Evolutionary conservation across 1,284 basidiomycete species (phyloP).

Genomic region (Trametes pubescens): DNA sequence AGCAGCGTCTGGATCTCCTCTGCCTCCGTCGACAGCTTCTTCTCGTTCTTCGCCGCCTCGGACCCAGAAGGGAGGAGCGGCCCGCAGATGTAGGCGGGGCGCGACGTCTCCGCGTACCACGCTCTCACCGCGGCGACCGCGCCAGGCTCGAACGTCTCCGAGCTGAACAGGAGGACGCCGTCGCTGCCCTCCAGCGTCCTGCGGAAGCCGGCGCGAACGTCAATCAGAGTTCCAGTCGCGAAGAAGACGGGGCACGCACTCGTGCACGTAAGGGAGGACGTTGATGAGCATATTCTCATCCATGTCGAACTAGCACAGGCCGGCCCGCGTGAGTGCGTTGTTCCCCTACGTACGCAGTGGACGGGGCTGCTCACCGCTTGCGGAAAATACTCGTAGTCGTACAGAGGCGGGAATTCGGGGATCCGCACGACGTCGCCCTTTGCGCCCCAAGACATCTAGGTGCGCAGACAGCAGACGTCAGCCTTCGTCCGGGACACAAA

Average conservation of each 20-base stretch:
- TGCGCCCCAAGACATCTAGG: constrained; percentile 20
- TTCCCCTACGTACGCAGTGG: not conserved
- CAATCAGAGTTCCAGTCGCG: not conserved
- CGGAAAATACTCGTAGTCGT: constrained; percentile 35
- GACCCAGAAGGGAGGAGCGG: constrained; percentile 21
- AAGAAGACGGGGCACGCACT: constrained; percentile 11
- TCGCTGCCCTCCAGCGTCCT: constrained; percentile 23
- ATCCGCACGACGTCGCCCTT: constrained; percentile 22
- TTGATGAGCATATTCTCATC: not conserved
- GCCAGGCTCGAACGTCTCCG: constrained; percentile 32
- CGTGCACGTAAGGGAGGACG: constrained; percentile 18
- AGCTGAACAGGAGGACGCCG: constrained; percentile 24
- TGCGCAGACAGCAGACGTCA: not conserved
- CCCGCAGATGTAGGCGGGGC: constrained; percentile 22
- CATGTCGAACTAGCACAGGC: constrained; percentile 3
- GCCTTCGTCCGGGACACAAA: not conserved
- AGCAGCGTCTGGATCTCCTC: constrained; percentile 24
- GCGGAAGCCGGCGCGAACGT: constrained; percentile 9
- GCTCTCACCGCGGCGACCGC: constrained; percentile 22
- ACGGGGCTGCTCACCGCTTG: constrained; percentile 29
- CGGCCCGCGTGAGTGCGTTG: not conserved
- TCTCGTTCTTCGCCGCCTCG: constrained; percentile 13
- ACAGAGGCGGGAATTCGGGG: constrained; percentile 35
- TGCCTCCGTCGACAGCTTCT: constrained; percentile 10
- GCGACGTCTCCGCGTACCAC: constrained; percentile 25